phyloP scores from a whole-genome alignment of 768 basidiomycete genomes.

The Cyclocybe cylindracea region DNA sequence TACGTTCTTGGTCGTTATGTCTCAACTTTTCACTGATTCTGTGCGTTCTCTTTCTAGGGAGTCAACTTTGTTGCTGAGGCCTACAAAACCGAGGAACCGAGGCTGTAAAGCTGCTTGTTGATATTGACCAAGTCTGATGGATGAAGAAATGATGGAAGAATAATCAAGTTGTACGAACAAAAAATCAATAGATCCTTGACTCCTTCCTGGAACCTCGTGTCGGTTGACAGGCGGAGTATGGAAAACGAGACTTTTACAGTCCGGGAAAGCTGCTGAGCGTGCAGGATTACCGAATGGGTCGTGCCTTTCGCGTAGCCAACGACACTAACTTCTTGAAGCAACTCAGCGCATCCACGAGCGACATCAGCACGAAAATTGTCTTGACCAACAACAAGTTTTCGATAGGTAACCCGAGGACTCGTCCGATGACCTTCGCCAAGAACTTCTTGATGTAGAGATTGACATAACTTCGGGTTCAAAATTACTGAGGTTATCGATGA shows the following conservation, averaged over 20 bases:
- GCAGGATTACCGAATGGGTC: no score
- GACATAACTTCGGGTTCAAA: no score
- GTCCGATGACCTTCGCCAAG: no score
- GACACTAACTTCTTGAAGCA: no score
- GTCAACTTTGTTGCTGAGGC: constrained; percentile 36
- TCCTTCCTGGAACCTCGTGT: not conserved
- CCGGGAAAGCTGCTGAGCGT: not conserved
- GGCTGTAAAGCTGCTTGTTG: constrained; percentile 15
- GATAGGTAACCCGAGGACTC: no score
- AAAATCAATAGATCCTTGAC: constrained; percentile 5
- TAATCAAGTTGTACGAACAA: constrained; percentile 12
- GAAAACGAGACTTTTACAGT: not conserved
- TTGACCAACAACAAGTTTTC: no score
- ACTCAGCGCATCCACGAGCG: no score
- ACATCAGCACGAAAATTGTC: no score
- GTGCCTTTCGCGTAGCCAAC: no score
- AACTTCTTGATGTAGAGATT: no score
- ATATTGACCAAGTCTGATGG: not conserved
- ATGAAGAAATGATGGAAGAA: constrained; percentile 5
- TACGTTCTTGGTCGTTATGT: constrained; percentile 26
- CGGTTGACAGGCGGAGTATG: not conserved
- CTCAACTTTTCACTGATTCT: no score
- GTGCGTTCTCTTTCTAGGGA: constrained; percentile 24
- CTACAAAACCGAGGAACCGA: constrained; percentile 30
- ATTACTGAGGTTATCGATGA: no score